Evolutionary conservation across 2,329 filamentous ascomycete genomes (phyloP).

Genomic region (Clarireedia sp.): DNA sequence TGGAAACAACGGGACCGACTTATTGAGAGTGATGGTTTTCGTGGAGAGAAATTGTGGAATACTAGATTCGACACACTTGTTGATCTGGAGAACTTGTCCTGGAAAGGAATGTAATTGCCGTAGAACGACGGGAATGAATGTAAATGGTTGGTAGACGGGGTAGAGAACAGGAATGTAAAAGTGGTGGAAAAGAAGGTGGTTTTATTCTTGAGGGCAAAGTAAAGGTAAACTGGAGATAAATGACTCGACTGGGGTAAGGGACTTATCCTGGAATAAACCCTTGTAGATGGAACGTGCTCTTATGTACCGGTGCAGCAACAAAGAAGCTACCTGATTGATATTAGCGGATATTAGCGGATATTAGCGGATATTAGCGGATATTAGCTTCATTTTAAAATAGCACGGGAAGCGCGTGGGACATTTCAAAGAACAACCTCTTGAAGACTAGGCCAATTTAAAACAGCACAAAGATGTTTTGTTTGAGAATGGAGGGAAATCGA

Average conservation of each 20-base stretch:
- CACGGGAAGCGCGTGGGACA: no score
- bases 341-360: no score
- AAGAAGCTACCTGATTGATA: no score
- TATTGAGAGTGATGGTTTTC: slow-evolving; percentile 2
- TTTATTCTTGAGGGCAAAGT: slow-evolving; percentile 1
- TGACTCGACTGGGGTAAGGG: neutral
- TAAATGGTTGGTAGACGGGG: neutral
- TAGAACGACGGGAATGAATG: slow-evolving; percentile 17
- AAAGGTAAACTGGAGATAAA: neutral
- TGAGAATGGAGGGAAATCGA: no score
- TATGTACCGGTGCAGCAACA: no score
- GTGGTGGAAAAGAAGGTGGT: slow-evolving; percentile 6
- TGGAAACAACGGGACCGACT: neutral
- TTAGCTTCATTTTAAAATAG: no score
- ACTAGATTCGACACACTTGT: neutral
- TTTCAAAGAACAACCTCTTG: no score
- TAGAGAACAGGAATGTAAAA: neutral
- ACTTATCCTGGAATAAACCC: neutral
- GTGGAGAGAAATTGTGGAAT: neutral
- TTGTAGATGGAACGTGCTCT: neutral
- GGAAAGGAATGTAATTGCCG: slow-evolving; percentile 23
- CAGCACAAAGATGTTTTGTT: no score
- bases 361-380: no score
- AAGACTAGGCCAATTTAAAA: no score
- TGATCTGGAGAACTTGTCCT: neutral